Conservation (phyloP, 2,329 filamentous ascomycete species). For the Calcarisporium arbuscula region DNA sequence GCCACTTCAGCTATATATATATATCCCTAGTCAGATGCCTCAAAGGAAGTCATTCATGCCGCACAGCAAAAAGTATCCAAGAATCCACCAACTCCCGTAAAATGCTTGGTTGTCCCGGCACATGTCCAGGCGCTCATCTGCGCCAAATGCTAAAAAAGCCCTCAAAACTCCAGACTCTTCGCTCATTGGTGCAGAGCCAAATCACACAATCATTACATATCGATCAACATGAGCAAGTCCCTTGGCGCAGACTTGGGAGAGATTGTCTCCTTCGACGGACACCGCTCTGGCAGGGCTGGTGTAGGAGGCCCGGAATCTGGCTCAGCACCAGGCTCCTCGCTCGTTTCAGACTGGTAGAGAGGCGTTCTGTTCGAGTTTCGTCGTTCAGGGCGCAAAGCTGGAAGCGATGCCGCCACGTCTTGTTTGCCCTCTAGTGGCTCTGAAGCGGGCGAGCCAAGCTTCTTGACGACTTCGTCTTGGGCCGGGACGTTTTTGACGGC, state of each 20-base stretch:
- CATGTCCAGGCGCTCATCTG: too few species aligned
- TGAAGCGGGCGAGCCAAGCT: constrained; percentile 8
- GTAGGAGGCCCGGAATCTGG: constrained; percentile 13
- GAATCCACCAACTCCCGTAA: too few species aligned
- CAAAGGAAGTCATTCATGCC: too few species aligned
- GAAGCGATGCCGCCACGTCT: constrained; percentile 8
- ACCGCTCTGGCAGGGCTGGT: constrained; percentile 13
- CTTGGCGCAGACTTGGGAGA: constrained; percentile 36
- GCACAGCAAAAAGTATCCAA: too few species aligned
- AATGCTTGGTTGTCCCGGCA: too few species aligned
- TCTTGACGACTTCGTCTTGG: constrained; percentile 16
- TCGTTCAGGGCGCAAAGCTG: constrained; percentile 17
- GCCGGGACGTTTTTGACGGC: constrained; percentile 30
- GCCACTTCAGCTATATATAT: too few species aligned
- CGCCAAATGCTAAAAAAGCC: too few species aligned
- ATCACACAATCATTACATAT: too few species aligned
- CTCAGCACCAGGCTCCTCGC: constrained; percentile 7
- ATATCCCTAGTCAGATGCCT: too few species aligned
- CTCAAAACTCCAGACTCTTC: too few species aligned
- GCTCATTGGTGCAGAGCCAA: too few species aligned
- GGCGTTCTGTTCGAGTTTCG: constrained; percentile 13
- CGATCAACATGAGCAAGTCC: constrained; percentile 32
- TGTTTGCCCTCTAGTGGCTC: constrained; percentile 2
- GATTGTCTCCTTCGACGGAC: constrained; percentile 28
- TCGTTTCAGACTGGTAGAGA: constrained; percentile 11